Conservation (phyloP, 2,329 filamentous ascomycete genomes). For the Cercospora zeae-maydis region DNA sequence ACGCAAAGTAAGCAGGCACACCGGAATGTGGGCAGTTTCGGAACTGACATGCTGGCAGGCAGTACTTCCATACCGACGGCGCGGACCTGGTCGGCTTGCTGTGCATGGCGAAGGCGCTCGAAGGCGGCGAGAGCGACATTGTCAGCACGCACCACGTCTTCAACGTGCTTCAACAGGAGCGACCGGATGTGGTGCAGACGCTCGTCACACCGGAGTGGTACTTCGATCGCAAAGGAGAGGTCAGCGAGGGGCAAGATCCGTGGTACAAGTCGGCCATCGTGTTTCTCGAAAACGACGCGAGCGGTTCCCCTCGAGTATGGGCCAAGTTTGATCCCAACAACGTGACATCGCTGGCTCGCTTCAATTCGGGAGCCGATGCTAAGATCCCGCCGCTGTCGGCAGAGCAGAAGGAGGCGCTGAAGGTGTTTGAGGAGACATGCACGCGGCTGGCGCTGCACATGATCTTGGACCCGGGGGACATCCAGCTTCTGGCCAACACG, state of each 20-base stretch:
- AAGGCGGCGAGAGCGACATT: conserved; percentile 81
- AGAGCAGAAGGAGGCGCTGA: conserved; percentile 64
- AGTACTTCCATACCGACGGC: conserved; percentile 85
- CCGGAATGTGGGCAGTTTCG: not conserved
- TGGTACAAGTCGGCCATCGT: conserved; percentile 51
- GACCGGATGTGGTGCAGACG: conserved; percentile 73
- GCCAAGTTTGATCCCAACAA: conserved; percentile 92
- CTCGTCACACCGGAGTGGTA: conserved; percentile 81
- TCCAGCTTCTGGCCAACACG: conserved; percentile 77
- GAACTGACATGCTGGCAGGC: conserved; percentile 54
- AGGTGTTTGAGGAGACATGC: conserved; percentile 72
- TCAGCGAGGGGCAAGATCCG: conserved; percentile 65
- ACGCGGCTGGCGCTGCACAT: conserved; percentile 72
- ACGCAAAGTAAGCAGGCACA: conserved; percentile 15
- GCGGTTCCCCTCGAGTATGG: conserved; percentile 60
- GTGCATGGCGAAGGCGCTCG: conserved; percentile 71
- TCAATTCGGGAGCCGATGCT: conserved; percentile 53
- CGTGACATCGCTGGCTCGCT: conserved; percentile 69
- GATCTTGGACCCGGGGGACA: conserved; percentile 80
- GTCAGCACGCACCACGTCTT: conserved; percentile 75
- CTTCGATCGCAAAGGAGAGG: conserved; percentile 87
- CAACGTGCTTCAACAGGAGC: conserved; percentile 70
- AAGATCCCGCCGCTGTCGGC: conserved; percentile 68
- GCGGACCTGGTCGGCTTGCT: conserved; percentile 78
- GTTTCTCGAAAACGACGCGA: conserved; percentile 67